Percentiles rank a stretch among this genome's conserved stretches.
These are phyloP conservation scores for Cyclostephanos tholiformis DNA, from an alignment of 108 stramenopile genomes.

Conservation along the genomic window DNA sequence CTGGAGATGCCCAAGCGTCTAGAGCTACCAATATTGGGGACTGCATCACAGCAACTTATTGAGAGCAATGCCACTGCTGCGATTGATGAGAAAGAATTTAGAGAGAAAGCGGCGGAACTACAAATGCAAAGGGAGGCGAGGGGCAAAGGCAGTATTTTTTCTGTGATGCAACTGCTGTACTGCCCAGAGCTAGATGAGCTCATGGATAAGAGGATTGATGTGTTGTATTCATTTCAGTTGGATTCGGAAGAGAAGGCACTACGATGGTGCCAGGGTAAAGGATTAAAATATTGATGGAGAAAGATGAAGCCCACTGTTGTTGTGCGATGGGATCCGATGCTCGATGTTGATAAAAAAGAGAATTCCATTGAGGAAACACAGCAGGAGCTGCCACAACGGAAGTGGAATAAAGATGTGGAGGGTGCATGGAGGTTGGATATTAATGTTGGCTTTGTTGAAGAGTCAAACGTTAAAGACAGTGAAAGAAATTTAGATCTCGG, in stretches of 20 bases:
- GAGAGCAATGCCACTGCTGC: too few relatives aligned
- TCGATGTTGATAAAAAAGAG: conserved; percentile 3
- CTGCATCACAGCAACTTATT: too few relatives aligned
- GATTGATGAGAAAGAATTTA: too few relatives aligned
- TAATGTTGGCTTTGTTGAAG: conserved; percentile 1
- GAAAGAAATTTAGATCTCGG: neutral
- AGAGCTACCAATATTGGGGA: too few relatives aligned
- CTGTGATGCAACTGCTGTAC: conserved; percentile 13
- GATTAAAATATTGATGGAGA: too few relatives aligned
- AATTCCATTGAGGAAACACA: conserved; percentile 6
- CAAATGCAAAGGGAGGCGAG: neutral
- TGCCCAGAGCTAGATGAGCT: conserved; percentile 12
- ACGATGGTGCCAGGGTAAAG: conserved; percentile 20
- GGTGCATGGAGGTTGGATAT: conserved; percentile 18
- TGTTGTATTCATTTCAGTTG: conserved; percentile 6
- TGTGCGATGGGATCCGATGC: conserved; percentile 8
- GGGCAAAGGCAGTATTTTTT: conserved; percentile 18
- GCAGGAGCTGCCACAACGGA: conserved; percentile 1
- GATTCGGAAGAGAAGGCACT: neutral
- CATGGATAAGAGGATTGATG: conserved; percentile 15
- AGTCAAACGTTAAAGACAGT: neutral
- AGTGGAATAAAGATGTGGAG: conserved; percentile 17
- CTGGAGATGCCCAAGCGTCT: too few relatives aligned
- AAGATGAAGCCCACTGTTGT: neutral
- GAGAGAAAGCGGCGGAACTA: too few relatives aligned